These are phyloP conservation scores for Xylariaceae sp. DNA, from an alignment of 2,329 filamentous ascomycete genomes.

Conservation along the genomic window DNA sequence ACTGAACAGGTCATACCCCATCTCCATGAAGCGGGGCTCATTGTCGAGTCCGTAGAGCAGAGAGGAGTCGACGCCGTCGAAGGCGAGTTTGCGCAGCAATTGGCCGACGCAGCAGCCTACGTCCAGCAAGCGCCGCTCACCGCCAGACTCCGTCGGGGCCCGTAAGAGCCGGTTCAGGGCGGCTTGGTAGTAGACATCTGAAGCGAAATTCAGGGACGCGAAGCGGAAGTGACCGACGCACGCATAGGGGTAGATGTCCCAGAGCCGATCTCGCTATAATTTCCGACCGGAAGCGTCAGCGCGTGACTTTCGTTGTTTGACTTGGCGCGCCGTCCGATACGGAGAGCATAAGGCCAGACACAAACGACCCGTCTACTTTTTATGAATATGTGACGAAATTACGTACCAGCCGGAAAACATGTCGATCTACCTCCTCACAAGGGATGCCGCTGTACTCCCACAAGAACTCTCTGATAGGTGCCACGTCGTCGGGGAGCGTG, in stretches of 20 bases:
- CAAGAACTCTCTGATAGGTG: slow-evolving; percentile 24
- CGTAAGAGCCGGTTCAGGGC: slow-evolving; percentile 40
- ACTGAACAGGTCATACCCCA: slow-evolving; percentile 61
- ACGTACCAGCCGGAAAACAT: slow-evolving; percentile 29
- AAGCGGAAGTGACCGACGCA: slow-evolving; percentile 49
- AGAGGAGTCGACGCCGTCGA: slow-evolving; percentile 44
- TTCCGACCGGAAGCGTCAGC: neutral
- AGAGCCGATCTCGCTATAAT: slow-evolving; percentile 41
- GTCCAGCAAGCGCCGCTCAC: slow-evolving; percentile 40
- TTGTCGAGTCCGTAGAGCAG: slow-evolving; percentile 49
- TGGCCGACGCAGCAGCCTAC: slow-evolving; percentile 49
- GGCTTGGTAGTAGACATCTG: slow-evolving; percentile 40
- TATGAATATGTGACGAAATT: neutral
- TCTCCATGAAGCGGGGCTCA: slow-evolving; percentile 45
- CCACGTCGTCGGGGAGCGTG: slow-evolving; percentile 28
- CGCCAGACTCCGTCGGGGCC: slow-evolving; percentile 14
- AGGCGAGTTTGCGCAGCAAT: slow-evolving; percentile 44
- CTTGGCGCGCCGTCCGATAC: neutral
- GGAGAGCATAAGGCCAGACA: neutral
- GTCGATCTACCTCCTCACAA: slow-evolving; percentile 26
- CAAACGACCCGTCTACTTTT: too few relatives aligned
- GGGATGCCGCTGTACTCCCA: slow-evolving; percentile 30
- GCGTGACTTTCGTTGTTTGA: neutral
- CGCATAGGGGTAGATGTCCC: slow-evolving; percentile 41
- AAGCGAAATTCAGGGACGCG: slow-evolving; percentile 38